Evolutionary conservation across 2,329 filamentous ascomycete species (phyloP).

Genomic region (Emydomyces testavorans): DNA sequence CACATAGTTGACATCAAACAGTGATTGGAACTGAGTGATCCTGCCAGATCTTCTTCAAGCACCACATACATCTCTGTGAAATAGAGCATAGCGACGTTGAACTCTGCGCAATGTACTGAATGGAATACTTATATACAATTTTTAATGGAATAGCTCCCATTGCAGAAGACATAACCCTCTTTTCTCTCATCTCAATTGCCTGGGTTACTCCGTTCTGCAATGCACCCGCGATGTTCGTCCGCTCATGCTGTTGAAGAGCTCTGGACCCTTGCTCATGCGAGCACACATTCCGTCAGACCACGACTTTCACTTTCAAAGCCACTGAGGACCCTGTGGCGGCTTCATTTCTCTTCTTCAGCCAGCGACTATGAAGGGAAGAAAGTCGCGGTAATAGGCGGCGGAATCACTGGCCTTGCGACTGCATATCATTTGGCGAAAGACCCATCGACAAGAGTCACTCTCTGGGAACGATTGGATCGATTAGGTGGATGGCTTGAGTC

Average conservation of each 20-base stretch:
- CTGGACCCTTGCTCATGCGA: neutral
- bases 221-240: constrained; percentile 10
- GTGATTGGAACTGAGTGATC: neutral
- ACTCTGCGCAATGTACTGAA: no score
- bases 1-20: no score
- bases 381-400: constrained; percentile 60
- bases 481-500: constrained; percentile 79
- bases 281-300: neutral
- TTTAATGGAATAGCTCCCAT: neutral
- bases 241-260: constrained; percentile 6
- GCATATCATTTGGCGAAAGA: constrained; percentile 65
- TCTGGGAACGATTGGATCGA: constrained; percentile 62
- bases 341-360: neutral
- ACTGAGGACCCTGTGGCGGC: neutral
- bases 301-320: neutral
- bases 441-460: constrained; percentile 60
- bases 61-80: neutral
- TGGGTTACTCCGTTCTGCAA: constrained; percentile 1
- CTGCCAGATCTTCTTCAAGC: neutral
- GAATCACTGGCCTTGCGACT: constrained; percentile 67
- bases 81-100: neutral
- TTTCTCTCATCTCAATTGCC: neutral
- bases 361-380: constrained; percentile 1
- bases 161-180: neutral
- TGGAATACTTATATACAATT: no score